A percentile compares a stretch with the other conserved stretches of the same genome.
These are phyloP conservation scores for Colletotrichum sp. DNA, from an alignment of 2,329 filamentous ascomycete genomes.

Conservation along the genomic window DNA sequence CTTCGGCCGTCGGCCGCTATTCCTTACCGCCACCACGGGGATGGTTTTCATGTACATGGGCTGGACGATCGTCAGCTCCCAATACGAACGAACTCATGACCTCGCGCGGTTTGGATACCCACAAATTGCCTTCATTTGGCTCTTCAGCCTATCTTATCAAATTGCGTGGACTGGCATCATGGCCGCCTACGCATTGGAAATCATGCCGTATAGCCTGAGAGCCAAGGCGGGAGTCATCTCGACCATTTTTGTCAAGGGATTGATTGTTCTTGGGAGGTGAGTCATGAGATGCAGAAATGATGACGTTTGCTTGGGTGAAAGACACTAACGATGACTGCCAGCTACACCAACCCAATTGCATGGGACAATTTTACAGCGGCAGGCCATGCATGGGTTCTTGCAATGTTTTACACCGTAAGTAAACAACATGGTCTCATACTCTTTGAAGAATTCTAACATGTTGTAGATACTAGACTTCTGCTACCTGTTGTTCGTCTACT, in stretches of 20 bases:
- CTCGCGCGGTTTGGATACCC: neutral
- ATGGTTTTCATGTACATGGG: neutral
- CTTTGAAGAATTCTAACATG: neutral
- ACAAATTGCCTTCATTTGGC: neutral
- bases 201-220: neutral
- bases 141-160: neutral
- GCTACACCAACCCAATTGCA: neutral
- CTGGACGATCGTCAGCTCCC: neutral
- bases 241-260: neutral
- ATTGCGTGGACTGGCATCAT: neutral
- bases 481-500: neutral
- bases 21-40: neutral
- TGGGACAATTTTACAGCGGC: neutral
- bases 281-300: neutral
- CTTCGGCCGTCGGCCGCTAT: neutral
- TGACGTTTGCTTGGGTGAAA: accelerated
- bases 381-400: neutral
- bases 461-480: neutral
- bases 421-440: accelerated
- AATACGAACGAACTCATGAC: neutral
- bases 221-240: neutral
- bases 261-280: neutral
- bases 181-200: neutral
- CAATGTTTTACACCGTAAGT: neutral
- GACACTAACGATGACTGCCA: neutral